These are phyloP conservation scores for Rhynchosporium agropyri DNA, from an alignment of 2,329 filamentous ascomycete genomes.

Conservation along the genomic window DNA sequence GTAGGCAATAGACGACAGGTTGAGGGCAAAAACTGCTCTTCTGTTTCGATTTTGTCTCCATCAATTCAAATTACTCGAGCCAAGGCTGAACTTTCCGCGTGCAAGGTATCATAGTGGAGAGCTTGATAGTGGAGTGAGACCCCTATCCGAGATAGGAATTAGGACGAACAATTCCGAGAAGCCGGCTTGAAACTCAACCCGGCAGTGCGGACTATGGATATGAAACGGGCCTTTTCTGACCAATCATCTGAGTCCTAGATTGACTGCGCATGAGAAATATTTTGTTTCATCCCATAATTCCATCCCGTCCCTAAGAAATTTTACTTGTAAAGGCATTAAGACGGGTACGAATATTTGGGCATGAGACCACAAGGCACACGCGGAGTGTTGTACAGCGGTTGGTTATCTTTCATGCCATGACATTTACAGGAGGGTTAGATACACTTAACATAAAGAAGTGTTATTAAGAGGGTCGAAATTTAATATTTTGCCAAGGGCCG, in stretches of 20 bases:
- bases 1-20: too few species aligned
- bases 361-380: too few species aligned
- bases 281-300: constrained; percentile 4
- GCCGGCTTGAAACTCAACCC: constrained; percentile 7
- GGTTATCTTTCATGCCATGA: too few species aligned
- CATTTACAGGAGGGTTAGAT: too few species aligned
- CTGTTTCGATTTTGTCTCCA: neutral
- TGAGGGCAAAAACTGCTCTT: too few species aligned
- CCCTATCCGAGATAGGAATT: constrained; percentile 6
- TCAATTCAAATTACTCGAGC: neutral
- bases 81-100: neutral
- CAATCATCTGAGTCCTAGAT: neutral
- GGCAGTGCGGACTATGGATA: constrained; percentile 4
- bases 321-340: too few species aligned
- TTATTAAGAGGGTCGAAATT: too few species aligned
- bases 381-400: too few species aligned
- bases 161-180: constrained; percentile 7
- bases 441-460: too few species aligned
- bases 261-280: constrained; percentile 3
- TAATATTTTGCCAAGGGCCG: too few species aligned
- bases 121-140: constrained; percentile 3
- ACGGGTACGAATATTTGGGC: too few species aligned
- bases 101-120: neutral
- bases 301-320: too few species aligned
- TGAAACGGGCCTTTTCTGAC: neutral